phyloP scores from a whole-genome alignment of 768 basidiomycete species.

The Leccinum obscurum region DNA sequence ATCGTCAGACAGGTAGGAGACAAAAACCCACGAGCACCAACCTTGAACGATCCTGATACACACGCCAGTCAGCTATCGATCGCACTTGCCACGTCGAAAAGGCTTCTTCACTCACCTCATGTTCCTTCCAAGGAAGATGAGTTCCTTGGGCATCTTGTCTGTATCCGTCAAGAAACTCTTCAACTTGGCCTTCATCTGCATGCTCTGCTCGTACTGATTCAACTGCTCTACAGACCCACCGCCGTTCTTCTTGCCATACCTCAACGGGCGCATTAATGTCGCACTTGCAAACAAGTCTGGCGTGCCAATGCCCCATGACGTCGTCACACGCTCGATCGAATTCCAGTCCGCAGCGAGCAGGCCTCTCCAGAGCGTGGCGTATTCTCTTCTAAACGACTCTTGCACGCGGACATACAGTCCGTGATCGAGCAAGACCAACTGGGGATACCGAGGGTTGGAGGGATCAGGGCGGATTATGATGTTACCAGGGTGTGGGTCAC shows the following conservation, averaged over 20 bases:
- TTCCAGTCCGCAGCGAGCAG: conserved; percentile 59
- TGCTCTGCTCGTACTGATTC: conserved; percentile 57
- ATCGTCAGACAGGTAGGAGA: not conserved
- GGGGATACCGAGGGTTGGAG: conserved; percentile 36
- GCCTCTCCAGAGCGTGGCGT: conserved; percentile 75
- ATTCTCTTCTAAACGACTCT: conserved; percentile 69
- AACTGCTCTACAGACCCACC: too few species aligned
- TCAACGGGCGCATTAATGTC: too few species aligned
- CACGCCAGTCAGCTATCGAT: not conserved
- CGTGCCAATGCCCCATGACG: conserved; percentile 66
- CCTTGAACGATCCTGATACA: conserved; percentile 38
- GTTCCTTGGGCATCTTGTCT: conserved; percentile 74
- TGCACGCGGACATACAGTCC: conserved; percentile 81
- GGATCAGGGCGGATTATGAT: conserved; percentile 62
- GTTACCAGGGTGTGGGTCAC: conserved; percentile 78
- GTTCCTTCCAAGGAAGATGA: conserved; percentile 75
- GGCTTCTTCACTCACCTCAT: conserved; percentile 50
- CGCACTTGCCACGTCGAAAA: not conserved
- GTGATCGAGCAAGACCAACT: conserved; percentile 88
- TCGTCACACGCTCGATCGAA: conserved; percentile 50
- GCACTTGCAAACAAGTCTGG: conserved; percentile 63
- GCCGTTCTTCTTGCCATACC: too few species aligned
- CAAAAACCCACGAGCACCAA: not conserved
- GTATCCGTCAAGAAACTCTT: conserved; percentile 70
- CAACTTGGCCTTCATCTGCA: conserved; percentile 65